Base-by-base conservation (phyloP, 495 filamentous ascomycete species). In the Penicillium atrosanguineum region DNA sequence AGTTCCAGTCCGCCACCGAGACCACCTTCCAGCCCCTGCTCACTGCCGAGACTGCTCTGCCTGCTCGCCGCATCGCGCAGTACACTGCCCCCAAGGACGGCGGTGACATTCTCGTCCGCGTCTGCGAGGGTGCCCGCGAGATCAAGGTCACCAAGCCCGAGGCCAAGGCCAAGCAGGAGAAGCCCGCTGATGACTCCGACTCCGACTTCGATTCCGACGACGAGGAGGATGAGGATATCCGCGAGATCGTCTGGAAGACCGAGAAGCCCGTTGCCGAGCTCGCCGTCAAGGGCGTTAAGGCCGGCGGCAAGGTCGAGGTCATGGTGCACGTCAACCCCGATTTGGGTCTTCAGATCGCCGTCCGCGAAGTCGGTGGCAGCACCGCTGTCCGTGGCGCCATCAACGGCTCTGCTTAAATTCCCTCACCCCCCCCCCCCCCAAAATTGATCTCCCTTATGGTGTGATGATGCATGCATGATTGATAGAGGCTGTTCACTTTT, bases 191-290 rank as follows among this genome's bases (percentile, higher is more conserved):
- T 12, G 83, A 84, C 3, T 84, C 89, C 16, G 82, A 85, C 48
- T 87, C 87, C 36, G 83, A 85, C 44, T 82, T 79, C 21, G 81
- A 85, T 52, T 79, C 77, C 18, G 77, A 81, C 29, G 78, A 82
- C 1, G 79, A 79, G n/a, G 87, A 91, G 34, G 91, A 96, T 45
- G 87, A 89, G 46, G 94, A 97, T 71, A 80, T 83, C 60, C 80
- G 90, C 53, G 89, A 94, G 72, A 88, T 91, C 77, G 80, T 93
- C n/a, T 96, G 91, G 88, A 95, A 93, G 76, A 83, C 91, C 28
- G 88, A 88, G 52, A 84, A 78, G 52, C 79, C 89, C 46, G 82
- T 98, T 44, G 92, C 91, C 43, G 94, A 98, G 77, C 88, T 89
- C 11, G 87, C 85, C 28, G 69, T 97, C 62, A 86, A 80, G 71